Base-by-base conservation (phyloP, 2,329 filamentous ascomycete genomes). In the Botrytis hyacinthi region DNA sequence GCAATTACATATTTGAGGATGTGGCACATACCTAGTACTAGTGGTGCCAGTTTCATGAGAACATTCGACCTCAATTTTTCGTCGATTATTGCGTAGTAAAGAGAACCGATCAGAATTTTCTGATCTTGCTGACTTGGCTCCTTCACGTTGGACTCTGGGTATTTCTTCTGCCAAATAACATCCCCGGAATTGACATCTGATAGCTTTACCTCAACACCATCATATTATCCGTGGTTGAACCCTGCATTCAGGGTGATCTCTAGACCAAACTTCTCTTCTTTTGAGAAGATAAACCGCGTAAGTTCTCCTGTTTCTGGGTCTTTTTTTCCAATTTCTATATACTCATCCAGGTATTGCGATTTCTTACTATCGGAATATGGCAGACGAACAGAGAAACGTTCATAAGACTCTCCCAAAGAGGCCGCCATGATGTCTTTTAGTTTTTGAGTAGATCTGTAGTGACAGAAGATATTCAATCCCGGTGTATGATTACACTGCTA, bases 251-350 rank as follows among this genome's bases (percentile, higher is more conserved):
- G 20, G 1, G 29, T 72, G 7, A 72, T 20, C 37, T 72, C 70
- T 6, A 72, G 10, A 12, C 61, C 48, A 42, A 72, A 72, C 6
- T 1, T 3, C 18, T 37, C 37, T 22, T 51, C n/a, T 12, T 67
- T 44, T 37, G 48, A 60, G 18, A 32, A 4, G 22, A 67, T 72
- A 10, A 72, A 72, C 10, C 40, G 46, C 46, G 48, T 72, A 22
- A 72, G 62, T 9, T n/a, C 14, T 1, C 70, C 62, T 18, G 48
- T 67, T 18, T 59, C 9, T 16, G 4, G 29, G 22, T 48, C 62
- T 60, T 60, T 67, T 40, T 72, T 68, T 10, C 37, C 62, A 29
- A 72, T 29, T 68, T 72, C 29, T 62, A 72, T 72, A 14, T 51
- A 72, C 46, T 72, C 70, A 18, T 72, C 61, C 3, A 67, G 6